Percentiles rank a stretch among this genome's conserved stretches.
These are phyloP conservation scores for Delphinella strobiligena DNA, from an alignment of 2,329 filamentous ascomycete species.

Conservation along the genomic window DNA sequence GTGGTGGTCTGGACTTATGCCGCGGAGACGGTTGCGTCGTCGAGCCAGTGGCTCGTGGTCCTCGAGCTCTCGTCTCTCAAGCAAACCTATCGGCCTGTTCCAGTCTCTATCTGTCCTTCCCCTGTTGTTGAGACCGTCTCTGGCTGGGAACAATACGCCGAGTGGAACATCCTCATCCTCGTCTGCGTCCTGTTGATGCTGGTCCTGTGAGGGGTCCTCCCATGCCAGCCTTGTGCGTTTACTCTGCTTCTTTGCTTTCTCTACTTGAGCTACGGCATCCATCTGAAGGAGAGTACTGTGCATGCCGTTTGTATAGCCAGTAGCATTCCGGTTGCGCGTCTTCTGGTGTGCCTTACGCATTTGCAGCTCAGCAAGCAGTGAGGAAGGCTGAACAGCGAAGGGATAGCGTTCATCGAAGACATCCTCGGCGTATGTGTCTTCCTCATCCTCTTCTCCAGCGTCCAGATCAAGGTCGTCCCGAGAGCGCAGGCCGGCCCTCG, in stretches of 20 bases:
- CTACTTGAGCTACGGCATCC: constrained; percentile 78
- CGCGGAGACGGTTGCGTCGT: constrained; percentile 63
- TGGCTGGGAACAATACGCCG: constrained; percentile 61
- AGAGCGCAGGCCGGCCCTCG: background rate
- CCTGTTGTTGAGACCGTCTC: constrained; percentile 38
- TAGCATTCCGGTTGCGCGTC: constrained; percentile 59
- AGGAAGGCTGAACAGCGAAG: constrained; percentile 68
- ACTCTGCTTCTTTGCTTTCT: constrained; percentile 60
- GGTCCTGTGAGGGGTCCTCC: constrained; percentile 51
- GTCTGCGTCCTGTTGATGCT: constrained; percentile 33
- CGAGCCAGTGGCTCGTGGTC: constrained; percentile 82
- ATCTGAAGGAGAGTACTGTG: constrained; percentile 82
- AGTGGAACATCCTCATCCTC: constrained; percentile 80
- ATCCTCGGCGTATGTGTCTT: constrained; percentile 21
- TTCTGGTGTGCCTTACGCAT: constrained; percentile 82
- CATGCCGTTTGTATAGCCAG: constrained; percentile 61
- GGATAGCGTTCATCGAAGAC: constrained; percentile 25
- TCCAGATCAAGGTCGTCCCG: constrained; percentile 14
- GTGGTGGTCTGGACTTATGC: constrained; percentile 28
- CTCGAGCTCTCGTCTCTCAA: constrained; percentile 74
- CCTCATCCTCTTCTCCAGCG: constrained; percentile 31
- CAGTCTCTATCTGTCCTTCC: constrained; percentile 30
- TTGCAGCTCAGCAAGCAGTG: constrained; percentile 82
- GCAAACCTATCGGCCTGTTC: constrained; percentile 58
- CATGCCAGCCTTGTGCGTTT: constrained; percentile 80